Percentiles rank a stretch among this genome's conserved stretches.
phyloP scores from a whole-genome alignment of 805 yeast genomes.

The Myxozyma lipomycoides region DNA sequence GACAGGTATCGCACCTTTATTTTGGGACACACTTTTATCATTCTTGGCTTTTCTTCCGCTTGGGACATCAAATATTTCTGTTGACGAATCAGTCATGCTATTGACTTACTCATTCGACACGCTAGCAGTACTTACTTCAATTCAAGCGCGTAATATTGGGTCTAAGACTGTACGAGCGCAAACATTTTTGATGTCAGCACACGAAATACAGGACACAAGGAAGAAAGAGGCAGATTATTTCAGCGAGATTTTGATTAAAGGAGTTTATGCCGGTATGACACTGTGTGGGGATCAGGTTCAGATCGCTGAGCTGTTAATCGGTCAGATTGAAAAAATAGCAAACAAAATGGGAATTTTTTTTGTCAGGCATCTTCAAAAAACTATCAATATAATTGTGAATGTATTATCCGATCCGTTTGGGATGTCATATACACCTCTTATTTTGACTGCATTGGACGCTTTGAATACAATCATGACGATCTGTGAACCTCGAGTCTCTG shows the following conservation, averaged over 20 bases:
- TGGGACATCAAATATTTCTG: constrained; percentile 16
- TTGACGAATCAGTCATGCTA: constrained; percentile 9
- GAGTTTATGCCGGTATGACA: constrained; percentile 11
- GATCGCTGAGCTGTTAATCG: constrained; percentile 10
- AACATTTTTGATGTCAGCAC: background rate
- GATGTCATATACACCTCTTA: constrained; percentile 19
- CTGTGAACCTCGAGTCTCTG: constrained; percentile 6
- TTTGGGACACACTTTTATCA: constrained; percentile 22
- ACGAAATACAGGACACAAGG: background rate
- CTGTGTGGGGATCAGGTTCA: constrained; percentile 21
- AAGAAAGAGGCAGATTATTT: constrained; percentile 6
- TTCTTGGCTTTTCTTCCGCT: constrained; percentile 22
- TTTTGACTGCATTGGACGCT: constrained; percentile 8
- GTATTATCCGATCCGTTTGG: constrained; percentile 23
- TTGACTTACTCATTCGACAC: constrained; percentile 9
- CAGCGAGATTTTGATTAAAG: constrained; percentile 8
- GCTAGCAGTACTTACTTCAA: constrained; percentile 8
- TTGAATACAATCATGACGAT: constrained; percentile 2
- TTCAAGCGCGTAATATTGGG: constrained; percentile 13
- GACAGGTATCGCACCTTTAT: constrained; percentile 21
- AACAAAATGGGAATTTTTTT: constrained; percentile 10
- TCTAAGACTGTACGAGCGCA: constrained; percentile 5
- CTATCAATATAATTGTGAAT: constrained; percentile 5
- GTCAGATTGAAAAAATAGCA: constrained; percentile 9
- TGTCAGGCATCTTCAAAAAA: constrained; percentile 12